Base-by-base conservation (phyloP, 257 asterid genomes). In the Capsicum pubescens region DNA sequence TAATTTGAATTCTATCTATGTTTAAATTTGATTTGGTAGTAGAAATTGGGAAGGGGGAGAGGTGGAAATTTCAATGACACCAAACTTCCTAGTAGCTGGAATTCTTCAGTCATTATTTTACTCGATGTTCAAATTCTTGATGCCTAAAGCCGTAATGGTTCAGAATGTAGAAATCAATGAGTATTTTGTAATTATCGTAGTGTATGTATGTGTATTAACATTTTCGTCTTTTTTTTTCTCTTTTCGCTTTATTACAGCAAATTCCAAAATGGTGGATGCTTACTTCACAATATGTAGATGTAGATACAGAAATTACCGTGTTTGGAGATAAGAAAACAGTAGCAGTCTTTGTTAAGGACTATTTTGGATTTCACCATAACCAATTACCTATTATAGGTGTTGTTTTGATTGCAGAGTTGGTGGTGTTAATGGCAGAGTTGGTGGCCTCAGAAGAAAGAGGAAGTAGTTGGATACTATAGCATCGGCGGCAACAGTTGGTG, bases 261-360 rank as follows among this genome's bases (percentile, higher is more conserved):
- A 91, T 91, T 4, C 94, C 94, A 4, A 88, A 88, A 67, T 91
- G 94, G 94, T 91, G 94, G 94, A 15, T 88, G 90, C 90, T 91
- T 50, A 87, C 87, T 78, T 89, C 94, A 13, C 94, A 91, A 76
- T 91, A 67, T 58, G 94, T 92, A 86, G 94, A 91, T 50, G 69
- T 86, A 1, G 60, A 87, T 0, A 66, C 71, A 26, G 74, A 86
- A 58, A 87, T 88, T 16, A 48, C 10, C 12, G 91, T 86, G 63
- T 91, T 91, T 56, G 90, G 88, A 42, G 83, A 87, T 32, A 81
- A 66, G 36, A 88, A 79, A 82, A 48, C 89, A 17, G 88, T 87
- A 54, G 88, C 90, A 26, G 87, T 82, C 10, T 91, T 91, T 68
- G 13, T 91, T 50, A 86, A 60, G 58, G 92, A 89, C 72, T 89